Evolutionary conservation across 306 rosid species (phyloP), one percentile per base, ranked within the genome.

Genomic region (Vigna nakashimae): DNA sequence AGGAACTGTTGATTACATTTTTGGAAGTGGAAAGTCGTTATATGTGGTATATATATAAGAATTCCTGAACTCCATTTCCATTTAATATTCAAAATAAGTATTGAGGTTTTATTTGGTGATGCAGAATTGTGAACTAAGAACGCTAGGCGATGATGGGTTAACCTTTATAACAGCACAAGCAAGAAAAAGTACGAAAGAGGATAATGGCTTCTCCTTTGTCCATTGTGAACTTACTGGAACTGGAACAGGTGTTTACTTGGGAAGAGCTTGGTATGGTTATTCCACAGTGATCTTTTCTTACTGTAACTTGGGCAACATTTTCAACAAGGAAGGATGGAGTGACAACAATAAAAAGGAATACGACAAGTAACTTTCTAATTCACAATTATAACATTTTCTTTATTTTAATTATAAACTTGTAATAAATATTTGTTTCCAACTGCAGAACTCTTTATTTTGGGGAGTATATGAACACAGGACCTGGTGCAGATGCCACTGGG

Each of bases 91-190:
- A 30, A 30, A 30, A 30, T 30, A 30, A 3, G 32, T 4, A 30
- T 30, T 30, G 32, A 34, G 38, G 7, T 4, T 34, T 34, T 34
- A 5, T 5, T 36, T 36, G 15, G 85, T 85, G 18, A 84, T 51
- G 73, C 84, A 92, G 89, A 89, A 87, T 62, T 82, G 51, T 0
- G 49, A 70, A 20, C 0, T 90, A n/a, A 36, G 63, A 20, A 86
- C 84, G 6, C 17, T 85, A 0, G 85, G 79, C 0, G 80, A 66
- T 0, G 17, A 0, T 0, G 86, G 75, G 30, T 56, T 15, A 20
- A 15, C 85, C 0, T 82, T 88, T 17, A 88, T 93, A 43, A 57
- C 87, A 0, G 98, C 96, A 8, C 94, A 88, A 3, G 90, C 90
- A 50, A 85, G 91, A 26, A 73, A 73, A 15, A 5, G 2, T 0